Evolutionary conservation across 106 monocot species (phyloP), one percentile per base, ranked within the genome.

Genomic region (Gastrodia elata): DNA sequence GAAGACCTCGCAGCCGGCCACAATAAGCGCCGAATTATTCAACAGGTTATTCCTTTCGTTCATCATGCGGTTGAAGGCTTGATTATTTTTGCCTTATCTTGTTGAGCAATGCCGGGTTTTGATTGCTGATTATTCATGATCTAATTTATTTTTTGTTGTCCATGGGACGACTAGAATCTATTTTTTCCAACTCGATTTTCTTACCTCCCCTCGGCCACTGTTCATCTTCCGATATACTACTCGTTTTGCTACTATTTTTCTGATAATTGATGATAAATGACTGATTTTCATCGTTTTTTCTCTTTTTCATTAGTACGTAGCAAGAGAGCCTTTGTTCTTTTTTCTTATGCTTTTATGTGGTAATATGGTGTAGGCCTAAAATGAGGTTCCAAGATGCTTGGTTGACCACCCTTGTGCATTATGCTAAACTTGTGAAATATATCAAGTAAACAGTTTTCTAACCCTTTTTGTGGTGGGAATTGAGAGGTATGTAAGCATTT

Each of bases 1-100:
- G 93, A 99, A 46, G 93, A 93, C 74, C 91, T 99, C 58, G 98
- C 93, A 28, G 93, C 93, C 11, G 98, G 98, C 25, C 93, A 93
- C 80, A 99, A 99, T 76, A 99, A 99, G 83, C 86, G 93, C 39
- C 77, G 88, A 39, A 99, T 99, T 79, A 99, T 99, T 57, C 98
- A 93, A 72, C 88, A 99, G 98, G 98, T 91, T 3, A 32, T 27
- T 2, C 10, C 2, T 30, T 73, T 77, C 32, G 1, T 9, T 7
- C 30, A 61, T 61, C 57, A 26, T 26, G 6, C 27, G 26, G 9
- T 58, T 58, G 22, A 26, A 26, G 8, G 1, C 4, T 58, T 32
- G 10, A 5, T 24, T 61, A 22, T 55, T 55, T 42, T 42, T 42
- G 42, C 42, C 42, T 42, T 14, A 61, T 61, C 5, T 32, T 13